Conservation (phyloP, 495 filamentous ascomycete species). For the Penicillium lividum region DNA sequence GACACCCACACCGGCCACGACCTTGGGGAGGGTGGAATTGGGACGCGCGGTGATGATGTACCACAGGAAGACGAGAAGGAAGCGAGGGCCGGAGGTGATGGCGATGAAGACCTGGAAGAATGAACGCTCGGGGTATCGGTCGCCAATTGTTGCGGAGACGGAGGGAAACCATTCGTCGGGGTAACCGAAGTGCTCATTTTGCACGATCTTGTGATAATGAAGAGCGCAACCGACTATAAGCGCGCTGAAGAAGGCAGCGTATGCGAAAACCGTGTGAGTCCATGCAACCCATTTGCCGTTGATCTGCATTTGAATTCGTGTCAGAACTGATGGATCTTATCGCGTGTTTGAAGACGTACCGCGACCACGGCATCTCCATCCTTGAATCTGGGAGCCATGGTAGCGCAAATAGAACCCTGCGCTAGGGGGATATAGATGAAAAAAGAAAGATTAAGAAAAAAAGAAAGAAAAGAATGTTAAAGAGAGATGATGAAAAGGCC, state of each 20-base stretch:
- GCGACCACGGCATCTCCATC: slow-evolving; percentile 82
- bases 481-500: slow-evolving; percentile 32
- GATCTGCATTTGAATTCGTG: slow-evolving; percentile 48
- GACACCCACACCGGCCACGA: slow-evolving; percentile 76
- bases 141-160: slow-evolving; percentile 97
- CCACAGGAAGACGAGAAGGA: slow-evolving; percentile 88
- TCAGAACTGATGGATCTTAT: slow-evolving; percentile 12
- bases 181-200: slow-evolving; percentile 97
- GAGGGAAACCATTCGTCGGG: slow-evolving; percentile 99
- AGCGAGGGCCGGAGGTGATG: slow-evolving; percentile 91
- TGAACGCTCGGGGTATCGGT: slow-evolving; percentile 94
- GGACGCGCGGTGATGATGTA: slow-evolving; percentile 83
- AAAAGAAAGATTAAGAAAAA: slow-evolving; percentile 13
- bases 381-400: slow-evolving; percentile 82
- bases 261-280: slow-evolving; percentile 81
- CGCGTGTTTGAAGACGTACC: slow-evolving; percentile 44
- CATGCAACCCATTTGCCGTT: slow-evolving; percentile 93
- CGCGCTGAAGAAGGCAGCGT: slow-evolving; percentile 89
- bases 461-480: slow-evolving; percentile 38
- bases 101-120: slow-evolving; percentile 97
- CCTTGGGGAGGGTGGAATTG: slow-evolving; percentile 73
- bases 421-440: slow-evolving; percentile 18
- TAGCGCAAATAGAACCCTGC: slow-evolving; percentile 34
- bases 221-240: slow-evolving; percentile 79
- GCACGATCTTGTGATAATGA: slow-evolving; percentile 95